Evolutionary conservation across 768 basidiomycete genomes (phyloP).

Genomic region (Pisolithus microcarpus): DNA sequence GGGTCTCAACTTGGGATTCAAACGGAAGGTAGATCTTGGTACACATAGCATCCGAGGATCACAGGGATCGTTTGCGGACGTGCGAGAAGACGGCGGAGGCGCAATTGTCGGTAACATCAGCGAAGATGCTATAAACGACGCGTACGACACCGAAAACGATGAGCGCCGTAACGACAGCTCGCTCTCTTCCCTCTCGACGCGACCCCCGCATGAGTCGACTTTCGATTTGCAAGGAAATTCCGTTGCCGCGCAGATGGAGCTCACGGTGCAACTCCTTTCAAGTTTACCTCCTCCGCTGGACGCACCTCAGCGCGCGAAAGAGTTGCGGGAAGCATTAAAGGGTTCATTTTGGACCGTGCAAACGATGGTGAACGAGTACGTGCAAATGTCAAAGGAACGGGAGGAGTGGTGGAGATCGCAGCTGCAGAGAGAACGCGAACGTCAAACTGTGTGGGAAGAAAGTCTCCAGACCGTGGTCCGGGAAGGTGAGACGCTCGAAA

Average conservation of each 20-base stretch:
- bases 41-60: slow-evolving; percentile 19
- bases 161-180: slow-evolving; percentile 38
- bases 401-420: slow-evolving; percentile 72
- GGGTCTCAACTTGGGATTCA: slow-evolving; percentile 24
- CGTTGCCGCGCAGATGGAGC: slow-evolving; percentile 68
- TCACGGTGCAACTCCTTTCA: slow-evolving; percentile 58
- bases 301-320: slow-evolving; percentile 20
- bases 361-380: slow-evolving; percentile 57
- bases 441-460: slow-evolving; percentile 80
- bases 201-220: slow-evolving; percentile 49
- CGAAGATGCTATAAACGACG: slow-evolving; percentile 20
- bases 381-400: slow-evolving; percentile 64
- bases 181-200: slow-evolving; percentile 36
- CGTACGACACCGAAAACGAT: slow-evolving; percentile 20
- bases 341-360: slow-evolving; percentile 54
- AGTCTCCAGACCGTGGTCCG: slow-evolving; percentile 78
- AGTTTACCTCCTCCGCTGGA: slow-evolving; percentile 33
- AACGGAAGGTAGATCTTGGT: slow-evolving; percentile 18
- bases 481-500: slow-evolving; percentile 80
- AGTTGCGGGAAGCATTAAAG: slow-evolving; percentile 46
- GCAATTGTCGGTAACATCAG: slow-evolving; percentile 2
- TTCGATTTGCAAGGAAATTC: slow-evolving; percentile 69
- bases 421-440: slow-evolving; percentile 55
- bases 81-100: slow-evolving; percentile 13
- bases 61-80: slow-evolving; percentile 18